Base-by-base conservation (phyloP, 139 green algal genomes). In the Desmodesmus armatus region DNA sequence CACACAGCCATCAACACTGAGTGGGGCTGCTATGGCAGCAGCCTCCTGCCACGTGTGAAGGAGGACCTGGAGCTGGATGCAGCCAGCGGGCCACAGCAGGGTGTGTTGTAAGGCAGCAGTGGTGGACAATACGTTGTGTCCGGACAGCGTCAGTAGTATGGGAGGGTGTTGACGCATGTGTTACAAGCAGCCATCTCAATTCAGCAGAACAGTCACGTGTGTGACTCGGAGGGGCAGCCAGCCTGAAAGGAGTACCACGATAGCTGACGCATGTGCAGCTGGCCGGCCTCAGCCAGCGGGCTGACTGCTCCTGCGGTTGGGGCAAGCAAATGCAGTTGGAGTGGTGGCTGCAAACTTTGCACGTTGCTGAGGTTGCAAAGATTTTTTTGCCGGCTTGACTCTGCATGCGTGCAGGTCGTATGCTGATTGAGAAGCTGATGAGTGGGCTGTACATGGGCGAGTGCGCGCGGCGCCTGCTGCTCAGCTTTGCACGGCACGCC, bases 381-480 rank as follows among this genome's bases (percentile, higher is more conserved):
- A n/a, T n/a, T n/a, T n/a, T n/a, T n/a, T n/a, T n/a, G n/a, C n/a
- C n/a, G 19, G 53, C n/a, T n/a, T n/a, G n/a, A n/a, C n/a, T n/a
- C n/a, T n/a, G n/a, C n/a, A n/a, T n/a, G 21, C 49, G 49, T 49
- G 70, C 88, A 88, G 93, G 94, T 37, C 80, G 87, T 72, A 92
- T 94, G 86, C 44, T 93, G 58, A 97, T 97, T 89, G 96, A 99
- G 91, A 99, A 99, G 91, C 83, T 98, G 80, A 94, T 98, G 37
- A 90, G 83, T 9, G 96, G 96, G 7, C 92, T 98, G 90, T 98
- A 96, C 87, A 87, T 98, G 55, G 96, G 96, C 0, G 96, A 99
- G 73, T 85, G 96, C 13, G 94, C 93, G 13, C 89, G 96, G 21
- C 90, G 92, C 76, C 87, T 97, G 27, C 82, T 98, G 81, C 82